Base-by-base conservation (phyloP, 176 grass and related monocot genomes). In the Olyra latifolia region DNA sequence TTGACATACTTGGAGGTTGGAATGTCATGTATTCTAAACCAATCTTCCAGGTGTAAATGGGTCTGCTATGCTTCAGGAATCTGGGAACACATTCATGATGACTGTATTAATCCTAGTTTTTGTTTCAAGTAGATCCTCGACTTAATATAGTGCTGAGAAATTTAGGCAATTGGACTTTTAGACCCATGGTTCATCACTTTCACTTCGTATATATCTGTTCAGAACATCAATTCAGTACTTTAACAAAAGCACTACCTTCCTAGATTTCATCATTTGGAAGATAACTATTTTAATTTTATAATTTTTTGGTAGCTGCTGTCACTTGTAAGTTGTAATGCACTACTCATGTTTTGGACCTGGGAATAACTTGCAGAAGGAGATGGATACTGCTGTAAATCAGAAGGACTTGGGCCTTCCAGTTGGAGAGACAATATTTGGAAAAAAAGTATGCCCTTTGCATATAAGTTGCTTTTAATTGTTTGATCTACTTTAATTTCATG, bases 351-450 rank as follows among this genome's bases (percentile, higher is more conserved):
- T 35, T 35, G 32, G 32, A 2, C 32, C 0, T 77, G 44, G 66
- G 27, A 40, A 66, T 82, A 73, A 61, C 42, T 85, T 89, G 81
- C 83, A 98, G 95, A 98, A 94, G 80, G 86, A 89, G 88, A 93
- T 98, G 92, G 90, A 91, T 39, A 63, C 67, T 69, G 72, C 83
- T 56, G 81, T 98, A 29, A 93, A 89, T 65, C 46, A 62, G 42
- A 93, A 87, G 88, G 50, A 85, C 15, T 77, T 98, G 62, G 95
- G 95, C 32, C n/a, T 72, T 75, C 95, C 95, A 71, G 69, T 80
- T 83, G 95, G 95, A 84, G 95, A 98, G 27, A 98, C 86, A 48
- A 80, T 95, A 76, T 87, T 95, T 46, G 92, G 92, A 54, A 98
- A 98, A 83, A 95, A 90, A 73, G 95, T 98, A 94, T 67, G 79